A percentile compares a stretch with the other conserved stretches of the same genome.
These are phyloP conservation scores for Haplographium delicatum DNA, from an alignment of 495 filamentous ascomycete genomes.

Conservation along the genomic window DNA sequence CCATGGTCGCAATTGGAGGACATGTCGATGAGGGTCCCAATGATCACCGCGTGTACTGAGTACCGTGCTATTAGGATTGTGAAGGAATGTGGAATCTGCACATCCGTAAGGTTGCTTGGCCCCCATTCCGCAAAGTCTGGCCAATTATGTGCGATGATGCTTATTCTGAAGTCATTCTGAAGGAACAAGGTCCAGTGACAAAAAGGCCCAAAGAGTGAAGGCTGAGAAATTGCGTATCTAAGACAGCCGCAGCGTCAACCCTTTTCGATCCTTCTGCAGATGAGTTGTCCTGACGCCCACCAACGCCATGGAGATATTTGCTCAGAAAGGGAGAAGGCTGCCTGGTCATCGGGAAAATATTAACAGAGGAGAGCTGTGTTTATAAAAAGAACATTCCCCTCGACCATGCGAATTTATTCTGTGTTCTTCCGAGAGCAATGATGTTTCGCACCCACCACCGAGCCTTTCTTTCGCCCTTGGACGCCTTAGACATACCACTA, in stretches of 20 bases:
- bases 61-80: background rate
- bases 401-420: background rate
- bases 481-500: background rate
- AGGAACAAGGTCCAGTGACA: no score
- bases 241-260: no score
- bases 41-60: background rate
- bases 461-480: constrained; percentile 5
- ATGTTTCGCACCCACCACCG: background rate
- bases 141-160: no score
- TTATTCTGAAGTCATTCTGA: no score
- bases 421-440: background rate
- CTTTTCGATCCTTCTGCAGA: background rate
- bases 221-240: no score
- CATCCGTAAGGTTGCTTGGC: no score
- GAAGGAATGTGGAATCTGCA: no score
- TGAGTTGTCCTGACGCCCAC: background rate
- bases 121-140: no score
- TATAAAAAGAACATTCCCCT: background rate
- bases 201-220: no score
- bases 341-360: background rate
- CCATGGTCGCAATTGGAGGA: background rate
- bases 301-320: background rate
- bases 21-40: background rate
- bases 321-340: background rate
- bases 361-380: background rate